Base-by-base conservation (phyloP, 2,329 filamentous ascomycete species). In the Phoma sp. region DNA sequence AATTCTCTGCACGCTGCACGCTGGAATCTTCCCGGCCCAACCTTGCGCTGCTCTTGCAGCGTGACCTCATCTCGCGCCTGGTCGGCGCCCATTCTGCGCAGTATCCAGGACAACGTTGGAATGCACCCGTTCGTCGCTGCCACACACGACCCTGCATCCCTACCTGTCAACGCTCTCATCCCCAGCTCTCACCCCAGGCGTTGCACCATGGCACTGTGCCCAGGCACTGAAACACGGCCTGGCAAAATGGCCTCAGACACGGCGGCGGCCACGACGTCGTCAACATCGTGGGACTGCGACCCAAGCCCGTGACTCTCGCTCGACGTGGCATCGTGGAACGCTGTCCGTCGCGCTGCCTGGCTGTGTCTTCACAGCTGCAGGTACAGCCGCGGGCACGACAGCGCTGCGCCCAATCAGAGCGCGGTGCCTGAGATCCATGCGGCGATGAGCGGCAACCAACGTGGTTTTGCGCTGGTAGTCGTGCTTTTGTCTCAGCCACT, bases 201-300 rank as follows among this genome's bases (percentile, higher is more conserved):
- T 65, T 64, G 48, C 61, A 63, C 56, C 53, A 47, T 60, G 30
- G 45, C 42, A 48, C 55, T 47, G 56, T 60, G 56, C 57, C 59
- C 55, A 47, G 63, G 46, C 60, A 26, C 42, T 64, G 61, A 64
- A 71, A 62, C 64, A 53, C 47, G 23, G 42, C 49, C 42, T 23
- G 23, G n/a, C n/a, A n/a, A n/a, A 21, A 14, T 12, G 26, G 43
- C 51, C 43, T 48, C 26, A 54, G 51, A 54, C 45, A 48, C 29
- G 51, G 51, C 38, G 14, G 33, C 47, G 33, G 39, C 45, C 36
- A 48, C 45, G 20, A 28, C 28, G 21, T 46, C 34, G 39, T 40
- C 28, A 23, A 30, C 25, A 49, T 32, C 51, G 51, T 54, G 45
- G 39, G 33, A 49, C 45, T 45, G 46, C 33, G 45, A 54, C 51